A percentile compares a stretch with the other conserved stretches of the same genome.
These are phyloP conservation scores for Nicotiana rustica DNA, from an alignment of 305 asterid species.

Conservation along the genomic window DNA sequence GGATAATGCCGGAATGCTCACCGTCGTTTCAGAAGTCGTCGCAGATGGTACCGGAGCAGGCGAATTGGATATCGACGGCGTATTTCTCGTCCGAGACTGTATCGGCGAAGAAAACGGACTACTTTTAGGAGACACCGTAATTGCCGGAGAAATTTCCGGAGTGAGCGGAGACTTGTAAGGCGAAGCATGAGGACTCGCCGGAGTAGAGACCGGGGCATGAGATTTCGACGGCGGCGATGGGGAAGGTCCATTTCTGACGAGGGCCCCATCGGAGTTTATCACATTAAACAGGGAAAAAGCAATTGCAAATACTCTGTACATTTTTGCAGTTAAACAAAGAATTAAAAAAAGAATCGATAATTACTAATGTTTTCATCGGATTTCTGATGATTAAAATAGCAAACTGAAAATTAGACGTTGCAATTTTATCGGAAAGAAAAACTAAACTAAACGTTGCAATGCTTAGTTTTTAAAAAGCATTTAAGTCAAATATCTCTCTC, in stretches of 20 bases:
- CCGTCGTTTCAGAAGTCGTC: not conserved
- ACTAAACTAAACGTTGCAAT: not conserved
- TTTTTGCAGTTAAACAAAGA: constrained; percentile 18
- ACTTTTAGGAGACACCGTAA: constrained; percentile 48
- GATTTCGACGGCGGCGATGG: constrained; percentile 43
- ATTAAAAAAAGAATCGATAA: not conserved
- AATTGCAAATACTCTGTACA: constrained; percentile 45
- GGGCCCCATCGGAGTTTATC: constrained; percentile 54
- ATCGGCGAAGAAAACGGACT: constrained; percentile 58
- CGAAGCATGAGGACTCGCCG: constrained; percentile 33
- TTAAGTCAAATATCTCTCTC: not conserved
- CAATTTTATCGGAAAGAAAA: not conserved
- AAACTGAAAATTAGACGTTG: constrained; percentile 3
- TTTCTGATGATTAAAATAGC: not conserved
- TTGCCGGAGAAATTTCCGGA: constrained; percentile 29
- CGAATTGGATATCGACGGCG: constrained; percentile 40
- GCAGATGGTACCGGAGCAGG: constrained; percentile 37
- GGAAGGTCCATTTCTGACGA: constrained; percentile 55
- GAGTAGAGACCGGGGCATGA: constrained; percentile 36
- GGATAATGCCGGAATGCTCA: constrained; percentile 43
- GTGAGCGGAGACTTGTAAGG: constrained; percentile 60
- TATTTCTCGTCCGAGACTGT: constrained; percentile 48
- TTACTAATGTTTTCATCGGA: not conserved
- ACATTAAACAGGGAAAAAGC: constrained; percentile 18
- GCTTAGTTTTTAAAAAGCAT: not conserved